phyloP scores from a whole-genome alignment of 2,329 filamentous ascomycete species.

The Aureobasidium namibiae region DNA sequence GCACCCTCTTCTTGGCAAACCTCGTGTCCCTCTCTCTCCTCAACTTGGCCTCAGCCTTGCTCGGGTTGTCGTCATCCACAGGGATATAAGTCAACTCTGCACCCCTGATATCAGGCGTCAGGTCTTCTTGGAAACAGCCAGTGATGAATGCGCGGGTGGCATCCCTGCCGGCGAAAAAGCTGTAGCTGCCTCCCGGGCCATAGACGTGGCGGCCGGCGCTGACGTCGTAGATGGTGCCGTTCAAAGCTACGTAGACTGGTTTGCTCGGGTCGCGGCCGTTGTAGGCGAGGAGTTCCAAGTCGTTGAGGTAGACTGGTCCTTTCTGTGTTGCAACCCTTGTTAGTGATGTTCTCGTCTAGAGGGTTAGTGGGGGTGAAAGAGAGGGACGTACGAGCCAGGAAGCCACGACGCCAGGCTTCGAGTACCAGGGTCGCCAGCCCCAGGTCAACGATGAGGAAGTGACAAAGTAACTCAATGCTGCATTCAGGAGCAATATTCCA shows the following conservation, averaged over 20 bases:
- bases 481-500: constrained; percentile 28
- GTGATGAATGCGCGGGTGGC: constrained; percentile 85
- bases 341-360: not conserved
- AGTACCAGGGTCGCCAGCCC: constrained; percentile 59
- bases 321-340: constrained; percentile 24
- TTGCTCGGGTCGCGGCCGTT: constrained; percentile 67
- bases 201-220: constrained; percentile 46
- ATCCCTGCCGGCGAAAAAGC: constrained; percentile 78
- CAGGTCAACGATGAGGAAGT: constrained; percentile 51
- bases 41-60: constrained; percentile 36
- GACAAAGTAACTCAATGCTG: constrained; percentile 31
- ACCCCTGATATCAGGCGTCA: constrained; percentile 74
- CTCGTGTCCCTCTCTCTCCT: constrained; percentile 55
- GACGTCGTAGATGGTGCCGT: constrained; percentile 81
- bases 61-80: constrained; percentile 39
- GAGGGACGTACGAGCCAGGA: constrained; percentile 49
- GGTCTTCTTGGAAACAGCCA: constrained; percentile 82
- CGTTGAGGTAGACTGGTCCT: constrained; percentile 62
- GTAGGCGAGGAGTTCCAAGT: constrained; percentile 62
- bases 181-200: constrained; percentile 72
- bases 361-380: not conserved
- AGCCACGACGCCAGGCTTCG: constrained; percentile 49
- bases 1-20: constrained; percentile 56
- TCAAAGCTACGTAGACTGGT: constrained; percentile 85
- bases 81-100: constrained; percentile 76